Percentiles rank a stretch among this genome's conserved stretches.
Conservation (phyloP, 345 rosid genomes). For the Turnera subulata region DNA sequence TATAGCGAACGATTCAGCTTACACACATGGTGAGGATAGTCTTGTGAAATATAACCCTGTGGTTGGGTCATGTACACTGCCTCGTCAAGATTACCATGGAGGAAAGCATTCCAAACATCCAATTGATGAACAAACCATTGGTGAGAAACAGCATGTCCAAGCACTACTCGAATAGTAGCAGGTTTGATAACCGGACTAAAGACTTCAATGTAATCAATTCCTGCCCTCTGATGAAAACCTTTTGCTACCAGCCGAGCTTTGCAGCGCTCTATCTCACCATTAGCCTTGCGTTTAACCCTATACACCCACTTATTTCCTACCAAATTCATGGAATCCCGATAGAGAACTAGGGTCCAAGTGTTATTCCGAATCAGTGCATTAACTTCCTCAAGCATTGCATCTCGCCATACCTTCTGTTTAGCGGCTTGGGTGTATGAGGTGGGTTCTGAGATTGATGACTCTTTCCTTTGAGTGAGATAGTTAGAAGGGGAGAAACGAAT, state of each 20-base stretch:
- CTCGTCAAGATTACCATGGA: background rate
- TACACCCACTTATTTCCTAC: background rate
- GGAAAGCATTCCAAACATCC: constrained; percentile 3
- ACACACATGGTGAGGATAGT: background rate
- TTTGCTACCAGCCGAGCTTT: background rate
- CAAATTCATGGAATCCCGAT: no score
- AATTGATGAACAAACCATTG: background rate
- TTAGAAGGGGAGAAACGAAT: no score
- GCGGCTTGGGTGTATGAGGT: no score
- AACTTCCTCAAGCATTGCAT: no score
- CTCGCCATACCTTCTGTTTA: no score
- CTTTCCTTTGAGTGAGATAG: no score
- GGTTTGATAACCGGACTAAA: background rate
- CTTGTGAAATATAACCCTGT: background rate
- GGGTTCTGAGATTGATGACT: no score
- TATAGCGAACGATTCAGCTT: background rate
- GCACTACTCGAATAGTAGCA: background rate
- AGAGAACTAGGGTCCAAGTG: no score
- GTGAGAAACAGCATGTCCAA: background rate
- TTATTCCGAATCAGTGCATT: no score
- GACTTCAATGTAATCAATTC: background rate
- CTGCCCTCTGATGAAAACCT: background rate
- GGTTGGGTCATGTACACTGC: background rate
- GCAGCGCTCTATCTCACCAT: background rate
- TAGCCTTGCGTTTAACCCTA: no score